Evolutionary conservation across 306 rosid genomes (phyloP), one percentile per base, ranked within the genome.

Genomic region (Morella rubra): DNA sequence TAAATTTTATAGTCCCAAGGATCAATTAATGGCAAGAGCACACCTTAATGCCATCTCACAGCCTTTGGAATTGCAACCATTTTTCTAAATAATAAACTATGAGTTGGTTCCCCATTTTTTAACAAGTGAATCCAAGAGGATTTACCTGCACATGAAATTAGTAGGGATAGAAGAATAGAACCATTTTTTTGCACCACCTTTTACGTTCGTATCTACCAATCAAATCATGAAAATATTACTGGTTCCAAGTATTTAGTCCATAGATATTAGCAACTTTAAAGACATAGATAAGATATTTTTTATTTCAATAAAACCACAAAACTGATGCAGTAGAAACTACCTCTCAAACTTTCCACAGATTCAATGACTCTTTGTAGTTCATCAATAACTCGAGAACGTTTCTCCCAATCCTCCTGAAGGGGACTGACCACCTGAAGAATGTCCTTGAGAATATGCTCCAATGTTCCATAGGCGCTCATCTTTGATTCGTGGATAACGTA

Each of bases 301-400:
- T 49, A 14, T 45, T 62, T 11, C n/a, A 68, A 72, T 50, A 66
- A 49, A 78, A 52, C 65, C 76, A 84, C 27, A 42, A 75, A 51
- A 69, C 37, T 32, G 37, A 20, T 20, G 60, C 37, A 73, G 27
- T 60, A n/a, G 11, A 61, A 61, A 47, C 53, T 53, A 84, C 97
- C 96, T 88, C 96, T 87, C 72, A 95, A 82, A 73, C 72, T 84
- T 66, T 88, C 90, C 60, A 90, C 53, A 24, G 96, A 83, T 75
- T 74, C 72, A 64, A 85, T 89, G 72, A 81, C 73, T 77, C 44
- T 61, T 60, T 61, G 82, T 53, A 95, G 47, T 76, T 85, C 91
- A 7, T 68, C 69, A 72, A 90, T 79, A n/a, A 92, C 79, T 69
- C 70, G 82, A 67, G 75, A 71, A 19, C 99, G 89, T 44, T 64